Base-by-base conservation (phyloP, 306 rosid species). In the peach (Prunus persica) region DNA sequence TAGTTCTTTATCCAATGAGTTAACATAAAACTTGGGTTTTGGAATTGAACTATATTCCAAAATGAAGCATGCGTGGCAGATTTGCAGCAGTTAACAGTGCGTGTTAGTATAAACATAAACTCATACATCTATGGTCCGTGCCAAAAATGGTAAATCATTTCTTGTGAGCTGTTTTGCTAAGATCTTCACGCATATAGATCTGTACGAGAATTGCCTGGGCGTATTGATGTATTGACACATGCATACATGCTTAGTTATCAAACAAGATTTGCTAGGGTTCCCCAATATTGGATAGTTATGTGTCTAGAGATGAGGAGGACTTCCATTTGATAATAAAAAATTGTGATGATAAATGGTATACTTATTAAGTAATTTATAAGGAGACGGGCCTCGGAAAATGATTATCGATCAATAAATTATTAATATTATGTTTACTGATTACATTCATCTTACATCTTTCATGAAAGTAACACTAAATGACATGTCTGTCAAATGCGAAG, bases 101-200 rank as follows among this genome's bases (percentile, higher is more conserved):
- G 77, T 69, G 71, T 62, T 62, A 46, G 60, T 50, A 34, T 79
- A 8, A 62, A 41, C 82, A 57, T 65, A 20, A 5, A 11, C 8
- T 0, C 7, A 24, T 8, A 41, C 54, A 58, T 34, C 24, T n/a
- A 22, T 63, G 65, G 74, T 83, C 75, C 83, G 80, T 77, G 85
- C 74, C 78, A 71, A 75, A 80, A 69, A 75, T 20, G 45, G 51
- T n/a, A 80, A 64, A 62, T 77, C 71, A 63, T 32, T 79, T 64
- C 68, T 65, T 76, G 46, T 52, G 77, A 25, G 70, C 66, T 69
- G 75, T 65, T 82, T 82, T 72, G 32, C 55, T 57, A 34, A 78
- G 51, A 65, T 72, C 51, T 38, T 58, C 79, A 83, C 86, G 81
- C 63, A 73, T 82, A 51, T 60, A 6, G 43, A 72, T 82, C 56